phyloP scores from a whole-genome alignment of 371 early-diverging fungal species.

The Mortierella sp. region DNA sequence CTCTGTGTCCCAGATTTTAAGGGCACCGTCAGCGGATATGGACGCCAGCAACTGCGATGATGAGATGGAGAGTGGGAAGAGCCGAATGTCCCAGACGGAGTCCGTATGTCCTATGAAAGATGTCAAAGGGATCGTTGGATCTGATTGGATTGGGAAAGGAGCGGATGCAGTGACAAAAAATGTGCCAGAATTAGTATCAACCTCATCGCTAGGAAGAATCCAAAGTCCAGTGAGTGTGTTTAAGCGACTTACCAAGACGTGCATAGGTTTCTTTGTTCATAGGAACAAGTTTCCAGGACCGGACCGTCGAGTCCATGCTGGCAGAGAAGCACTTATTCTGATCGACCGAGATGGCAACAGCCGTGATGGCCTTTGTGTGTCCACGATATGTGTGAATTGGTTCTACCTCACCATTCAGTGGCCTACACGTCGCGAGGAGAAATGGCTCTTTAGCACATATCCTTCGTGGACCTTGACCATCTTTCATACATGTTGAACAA shows the following conservation, averaged over 20 bases:
- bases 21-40: conserved; percentile 84
- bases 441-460: too few species aligned
- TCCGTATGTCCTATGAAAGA: conserved; percentile 86
- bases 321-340: conserved; percentile 76
- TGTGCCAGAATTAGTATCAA: too few species aligned
- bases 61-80: conserved; percentile 65
- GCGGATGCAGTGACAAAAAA: too few species aligned
- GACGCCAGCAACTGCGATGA: conserved; percentile 70
- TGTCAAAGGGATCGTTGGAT: conserved; percentile 65
- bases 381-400: conserved; percentile 84
- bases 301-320: conserved; percentile 80
- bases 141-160: too few species aligned
- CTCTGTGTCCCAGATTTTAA: conserved; percentile 85
- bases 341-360: conserved; percentile 70
- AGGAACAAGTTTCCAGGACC: conserved; percentile 80
- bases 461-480: too few species aligned
- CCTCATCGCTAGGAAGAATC: too few species aligned
- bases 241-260: conserved; percentile 59
- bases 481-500: not conserved
- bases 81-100: conserved; percentile 85
- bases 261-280: conserved; percentile 66
- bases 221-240: too few species aligned
- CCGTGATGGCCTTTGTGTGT: conserved; percentile 77
- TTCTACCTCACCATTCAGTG: conserved; percentile 68
- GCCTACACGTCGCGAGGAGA: conserved; percentile 7